phyloP scores from a whole-genome alignment of 768 basidiomycete genomes.

The Tylopilus sp. region DNA sequence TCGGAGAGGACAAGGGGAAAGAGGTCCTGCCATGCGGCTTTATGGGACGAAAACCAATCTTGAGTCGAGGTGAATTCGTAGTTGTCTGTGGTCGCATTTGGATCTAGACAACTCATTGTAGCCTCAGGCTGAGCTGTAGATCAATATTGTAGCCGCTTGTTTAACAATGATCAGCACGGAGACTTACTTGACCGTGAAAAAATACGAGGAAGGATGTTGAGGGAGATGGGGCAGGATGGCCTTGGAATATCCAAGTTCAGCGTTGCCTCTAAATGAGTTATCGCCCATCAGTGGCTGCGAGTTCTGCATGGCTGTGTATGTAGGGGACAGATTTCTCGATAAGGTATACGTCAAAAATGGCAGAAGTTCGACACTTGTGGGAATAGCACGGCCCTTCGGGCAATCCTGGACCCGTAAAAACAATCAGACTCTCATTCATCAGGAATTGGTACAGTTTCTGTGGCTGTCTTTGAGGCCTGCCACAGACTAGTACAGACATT shows the following conservation, averaged over 20 bases:
- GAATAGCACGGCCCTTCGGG: no score
- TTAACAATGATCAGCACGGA: background rate
- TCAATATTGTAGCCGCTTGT: background rate
- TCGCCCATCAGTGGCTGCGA: no score
- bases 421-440: no score
- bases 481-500: no score
- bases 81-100: constrained; percentile 1
- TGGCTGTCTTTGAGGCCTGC: no score
- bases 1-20: constrained; percentile 37
- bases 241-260: constrained; percentile 18
- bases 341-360: no score
- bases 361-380: no score
- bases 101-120: constrained; percentile 11
- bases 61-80: constrained; percentile 50
- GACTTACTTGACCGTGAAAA: constrained; percentile 1
- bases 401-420: no score
- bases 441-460: no score
- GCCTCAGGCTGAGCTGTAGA: no score
- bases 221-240: background rate
- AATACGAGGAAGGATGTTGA: background rate
- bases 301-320: no score
- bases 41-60: constrained; percentile 54
- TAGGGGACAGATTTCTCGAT: no score
- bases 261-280: background rate
- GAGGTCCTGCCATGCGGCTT: constrained; percentile 40